These are phyloP conservation scores for Mycena galericulata DNA, from an alignment of 768 basidiomycete species.

Conservation along the genomic window DNA sequence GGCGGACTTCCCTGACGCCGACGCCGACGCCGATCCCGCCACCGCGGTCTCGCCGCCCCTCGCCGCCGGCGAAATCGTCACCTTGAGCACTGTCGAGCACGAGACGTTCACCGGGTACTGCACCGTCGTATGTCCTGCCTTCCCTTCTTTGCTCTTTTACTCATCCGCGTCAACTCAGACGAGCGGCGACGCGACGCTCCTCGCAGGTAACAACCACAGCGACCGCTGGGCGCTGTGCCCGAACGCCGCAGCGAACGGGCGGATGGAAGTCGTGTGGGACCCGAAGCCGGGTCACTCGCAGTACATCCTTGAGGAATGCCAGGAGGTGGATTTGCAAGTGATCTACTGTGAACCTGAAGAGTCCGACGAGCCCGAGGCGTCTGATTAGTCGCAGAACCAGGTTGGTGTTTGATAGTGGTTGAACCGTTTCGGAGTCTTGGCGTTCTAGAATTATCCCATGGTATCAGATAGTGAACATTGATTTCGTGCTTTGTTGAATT, in stretches of 20 bases:
- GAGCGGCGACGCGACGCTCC: not conserved
- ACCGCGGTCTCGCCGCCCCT: not conserved
- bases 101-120: not conserved
- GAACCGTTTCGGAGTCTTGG: too few relatives aligned
- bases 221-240: slow-evolving; percentile 7
- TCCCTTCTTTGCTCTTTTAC: too few relatives aligned
- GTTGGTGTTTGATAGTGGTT: too few relatives aligned
- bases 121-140: not conserved
- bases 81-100: not conserved
- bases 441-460: too few relatives aligned
- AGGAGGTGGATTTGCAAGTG: not conserved
- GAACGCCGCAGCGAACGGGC: not conserved
- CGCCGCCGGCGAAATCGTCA: not conserved
- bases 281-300: not conserved
- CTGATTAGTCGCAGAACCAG: too few relatives aligned
- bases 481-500: too few relatives aligned
- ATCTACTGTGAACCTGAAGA: not conserved
- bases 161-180: not conserved
- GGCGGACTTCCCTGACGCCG: not conserved
- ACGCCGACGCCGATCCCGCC: not conserved
- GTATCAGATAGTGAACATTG: too few relatives aligned
- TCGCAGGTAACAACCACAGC: not conserved
- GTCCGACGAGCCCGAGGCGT: too few relatives aligned
- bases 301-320: not conserved
- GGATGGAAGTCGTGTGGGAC: not conserved